These are phyloP conservation scores for Sarocladium kiliense DNA, from an alignment of 2,329 filamentous ascomycete genomes.

Conservation along the genomic window DNA sequence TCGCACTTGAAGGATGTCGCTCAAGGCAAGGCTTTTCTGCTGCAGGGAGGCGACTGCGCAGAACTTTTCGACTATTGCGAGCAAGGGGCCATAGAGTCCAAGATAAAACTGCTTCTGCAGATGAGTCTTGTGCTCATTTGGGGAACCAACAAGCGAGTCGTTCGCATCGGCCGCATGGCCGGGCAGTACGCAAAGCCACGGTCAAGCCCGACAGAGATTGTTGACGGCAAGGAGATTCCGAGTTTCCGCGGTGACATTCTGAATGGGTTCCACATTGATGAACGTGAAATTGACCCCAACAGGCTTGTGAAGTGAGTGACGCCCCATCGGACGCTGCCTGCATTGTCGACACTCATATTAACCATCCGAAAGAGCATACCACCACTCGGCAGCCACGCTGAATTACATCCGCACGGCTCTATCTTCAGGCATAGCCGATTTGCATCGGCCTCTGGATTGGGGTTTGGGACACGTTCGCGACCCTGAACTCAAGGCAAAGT, in stretches of 20 bases:
- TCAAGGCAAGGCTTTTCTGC: constrained; percentile 81
- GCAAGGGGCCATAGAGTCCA: constrained; percentile 83
- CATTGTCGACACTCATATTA: neutral
- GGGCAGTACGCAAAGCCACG: constrained; percentile 97
- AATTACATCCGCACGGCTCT: constrained; percentile 88
- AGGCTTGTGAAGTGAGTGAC: constrained; percentile 63
- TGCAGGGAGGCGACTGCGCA: constrained; percentile 95
- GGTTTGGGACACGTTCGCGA: constrained; percentile 86
- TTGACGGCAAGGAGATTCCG: constrained; percentile 75
- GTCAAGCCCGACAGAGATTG: constrained; percentile 78
- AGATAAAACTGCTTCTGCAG: constrained; percentile 93
- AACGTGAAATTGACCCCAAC: constrained; percentile 74
- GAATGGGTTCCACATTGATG: constrained; percentile 76
- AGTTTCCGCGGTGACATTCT: constrained; percentile 95
- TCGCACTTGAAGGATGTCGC: constrained; percentile 79
- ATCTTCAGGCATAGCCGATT: constrained; percentile 82
- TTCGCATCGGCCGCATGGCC: constrained; percentile 92
- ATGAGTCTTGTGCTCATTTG: constrained; percentile 96
- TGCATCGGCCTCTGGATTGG: constrained; percentile 94
- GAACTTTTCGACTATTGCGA: constrained; percentile 97
- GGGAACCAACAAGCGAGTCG: constrained; percentile 75
- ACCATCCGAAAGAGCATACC: constrained; percentile 65
- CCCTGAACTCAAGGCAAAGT: constrained; percentile 76
- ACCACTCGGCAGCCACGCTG: constrained; percentile 88
- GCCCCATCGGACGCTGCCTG: neutral